Conservation (phyloP, 441 rosid genomes). For the Pelargonium myrrhifolium region DNA sequence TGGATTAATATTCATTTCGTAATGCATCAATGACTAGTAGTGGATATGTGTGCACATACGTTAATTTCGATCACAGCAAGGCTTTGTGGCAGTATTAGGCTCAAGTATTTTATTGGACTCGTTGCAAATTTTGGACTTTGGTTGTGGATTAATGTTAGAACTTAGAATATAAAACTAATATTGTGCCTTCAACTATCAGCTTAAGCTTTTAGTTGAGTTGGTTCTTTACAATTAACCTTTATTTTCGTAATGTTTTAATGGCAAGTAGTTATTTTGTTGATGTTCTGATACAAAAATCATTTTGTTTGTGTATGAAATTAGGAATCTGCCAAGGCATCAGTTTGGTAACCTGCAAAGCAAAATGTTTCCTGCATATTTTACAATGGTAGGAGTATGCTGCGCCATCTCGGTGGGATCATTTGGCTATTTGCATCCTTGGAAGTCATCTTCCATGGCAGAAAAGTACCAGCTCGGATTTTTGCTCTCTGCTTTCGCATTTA, state of each 20-base stretch:
- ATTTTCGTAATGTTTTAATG: neutral
- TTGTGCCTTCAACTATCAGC: no score
- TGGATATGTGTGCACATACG: no score
- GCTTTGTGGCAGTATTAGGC: neutral
- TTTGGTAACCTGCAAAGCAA: constrained; percentile 82
- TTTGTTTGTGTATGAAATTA: constrained; percentile 18
- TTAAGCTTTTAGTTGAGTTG: no score
- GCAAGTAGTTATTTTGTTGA: neutral
- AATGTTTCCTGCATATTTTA: constrained; percentile 91
- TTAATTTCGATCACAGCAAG: neutral
- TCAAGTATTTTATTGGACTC: neutral
- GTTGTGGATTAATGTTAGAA: neutral
- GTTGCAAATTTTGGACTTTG: constrained; percentile 1
- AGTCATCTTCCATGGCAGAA: constrained; percentile 54
- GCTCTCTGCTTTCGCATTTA: constrained; percentile 66
- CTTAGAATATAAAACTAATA: no score
- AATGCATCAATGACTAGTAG: no score
- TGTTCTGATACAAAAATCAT: neutral
- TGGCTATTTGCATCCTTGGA: constrained; percentile 84
- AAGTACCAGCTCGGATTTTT: constrained; percentile 87
- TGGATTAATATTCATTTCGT: no score
- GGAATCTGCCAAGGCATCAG: constrained; percentile 84
- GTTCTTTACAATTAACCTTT: no score
- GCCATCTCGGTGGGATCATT: constrained; percentile 57
- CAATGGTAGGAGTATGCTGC: constrained; percentile 59